Base-by-base conservation (phyloP, 441 rosid genomes). In the Capsella rubella region DNA sequence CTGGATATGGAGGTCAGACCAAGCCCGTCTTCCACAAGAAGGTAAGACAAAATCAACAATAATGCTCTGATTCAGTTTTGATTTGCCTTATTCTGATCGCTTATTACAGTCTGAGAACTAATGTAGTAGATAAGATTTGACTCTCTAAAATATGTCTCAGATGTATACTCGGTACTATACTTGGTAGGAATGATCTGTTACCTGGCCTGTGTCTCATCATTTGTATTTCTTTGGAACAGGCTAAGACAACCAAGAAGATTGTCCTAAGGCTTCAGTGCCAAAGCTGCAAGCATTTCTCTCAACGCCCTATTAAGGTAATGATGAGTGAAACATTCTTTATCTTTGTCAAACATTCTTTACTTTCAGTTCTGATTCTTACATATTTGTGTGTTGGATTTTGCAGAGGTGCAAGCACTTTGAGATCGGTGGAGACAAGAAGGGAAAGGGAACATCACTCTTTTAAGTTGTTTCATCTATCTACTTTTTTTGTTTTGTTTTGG, bases 371-470 rank as follows among this genome's bases (percentile, higher is more conserved):
- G 47, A 11, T 70, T 15, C 67, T 47, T 34, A 29, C 47, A 49
- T 9, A 2, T 55, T 10, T 58, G 13, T 8, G 18, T 8, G 50
- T 18, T 49, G 32, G 43, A n/a, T 11, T 78, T 5, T 72, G 15
- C 87, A 86, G 88, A 83, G 90, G 76, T 86, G 90, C 85, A 87
- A 88, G 85, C 90, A 88, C 31, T 88, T 86, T 55, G 93, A 88
- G 71, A 86, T 86, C 42, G 90, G 89, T 57, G 93, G 90, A 51
- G 90, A 88, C 81, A 88, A 88, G 87, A 88, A 88, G 52, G 90
- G 89, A 67, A 86, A 88, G 74, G 90, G 89, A 75, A 88, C 93
- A 11, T 86, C 87, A 1, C 87, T 86, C 40, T 88, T 88, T 67
- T 88, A 83, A 77, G 73, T 72, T 40, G 15, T n/a, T 58, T 39